These are phyloP conservation scores for Lagenidium giganteum DNA, from an alignment of 352 stramenopile genomes.

Conservation along the genomic window DNA sequence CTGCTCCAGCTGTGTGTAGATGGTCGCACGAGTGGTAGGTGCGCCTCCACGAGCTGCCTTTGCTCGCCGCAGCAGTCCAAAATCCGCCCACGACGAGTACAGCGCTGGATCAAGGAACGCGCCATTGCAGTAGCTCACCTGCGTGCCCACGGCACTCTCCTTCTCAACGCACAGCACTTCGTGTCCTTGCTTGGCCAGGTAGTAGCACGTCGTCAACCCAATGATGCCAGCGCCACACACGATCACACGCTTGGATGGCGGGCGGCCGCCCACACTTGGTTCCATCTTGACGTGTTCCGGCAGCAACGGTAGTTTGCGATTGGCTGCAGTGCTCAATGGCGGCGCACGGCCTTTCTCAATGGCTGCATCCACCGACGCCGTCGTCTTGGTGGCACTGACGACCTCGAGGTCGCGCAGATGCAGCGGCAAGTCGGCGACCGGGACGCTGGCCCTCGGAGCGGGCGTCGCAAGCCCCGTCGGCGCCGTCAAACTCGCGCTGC, in stretches of 20 bases:
- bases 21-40: slow-evolving; percentile 9
- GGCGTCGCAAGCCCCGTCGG: slow-evolving; percentile 1
- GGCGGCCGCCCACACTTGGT: slow-evolving; percentile 46
- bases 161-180: slow-evolving; percentile 86
- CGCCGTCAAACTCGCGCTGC: slow-evolving; percentile 2
- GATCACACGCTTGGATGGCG: slow-evolving; percentile 75
- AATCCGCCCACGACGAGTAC: slow-evolving; percentile 79
- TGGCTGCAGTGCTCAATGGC: too few relatives aligned
- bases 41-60: slow-evolving; percentile 4
- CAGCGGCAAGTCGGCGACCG: slow-evolving; percentile 37
- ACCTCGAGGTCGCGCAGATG: slow-evolving; percentile 55
- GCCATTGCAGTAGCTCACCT: slow-evolving; percentile 78
- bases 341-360: too few relatives aligned
- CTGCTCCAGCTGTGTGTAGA: slow-evolving; percentile 14
- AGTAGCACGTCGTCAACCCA: slow-evolving; percentile 81
- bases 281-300: slow-evolving; percentile 70
- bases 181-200: slow-evolving; percentile 79
- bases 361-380: slow-evolving; percentile 3
- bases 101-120: slow-evolving; percentile 79
- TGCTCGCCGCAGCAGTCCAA: slow-evolving; percentile 41
- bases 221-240: slow-evolving; percentile 85
- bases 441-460: slow-evolving; percentile 9
- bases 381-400: slow-evolving; percentile 20
- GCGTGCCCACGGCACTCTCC: slow-evolving; percentile 67
- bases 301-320: too few relatives aligned